Percentiles rank a stretch among this genome's conserved stretches.
Conservation (phyloP, 2,329 filamentous ascomycete species). For the Trichothecium roseum region DNA sequence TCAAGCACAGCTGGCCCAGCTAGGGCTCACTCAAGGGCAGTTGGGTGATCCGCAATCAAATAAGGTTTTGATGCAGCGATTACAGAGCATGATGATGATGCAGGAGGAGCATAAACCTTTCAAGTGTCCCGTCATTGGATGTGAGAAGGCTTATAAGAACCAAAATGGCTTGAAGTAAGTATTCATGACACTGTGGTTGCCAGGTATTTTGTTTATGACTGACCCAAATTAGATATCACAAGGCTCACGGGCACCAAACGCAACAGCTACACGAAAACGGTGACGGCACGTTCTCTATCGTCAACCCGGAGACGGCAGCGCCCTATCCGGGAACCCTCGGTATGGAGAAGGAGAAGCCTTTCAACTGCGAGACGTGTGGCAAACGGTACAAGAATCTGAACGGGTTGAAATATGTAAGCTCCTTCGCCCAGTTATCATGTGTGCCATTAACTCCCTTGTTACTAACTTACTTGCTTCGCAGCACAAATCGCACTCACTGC, state of each 20-base stretch:
- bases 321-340: conserved; percentile 93
- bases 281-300: conserved; percentile 95
- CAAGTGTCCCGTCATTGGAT: conserved; percentile 94
- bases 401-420: conserved; percentile 81
- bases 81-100: conserved; percentile 47
- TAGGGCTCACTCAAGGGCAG: conserved; percentile 66
- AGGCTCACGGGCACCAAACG: conserved; percentile 86
- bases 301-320: conserved; percentile 87
- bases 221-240: conserved; percentile 47
- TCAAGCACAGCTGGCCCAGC: conserved; percentile 58
- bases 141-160: conserved; percentile 99
- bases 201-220: conserved; percentile 9
- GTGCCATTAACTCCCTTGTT: conserved; percentile 1
- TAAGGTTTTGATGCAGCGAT: conserved; percentile 43
- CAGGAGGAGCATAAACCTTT: conserved; percentile 96
- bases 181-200: conserved; percentile 1
- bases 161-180: conserved; percentile 93
- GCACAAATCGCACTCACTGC: conserved; percentile 74
- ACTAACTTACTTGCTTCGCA: conserved; percentile 14
- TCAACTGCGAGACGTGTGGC: conserved; percentile 91
- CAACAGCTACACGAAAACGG: conserved; percentile 95
- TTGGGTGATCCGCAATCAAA: conserved; percentile 67
- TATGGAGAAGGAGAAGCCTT: conserved; percentile 99
- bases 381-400: conserved; percentile 99
- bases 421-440: too few species aligned